Evolutionary conservation across 2,329 filamentous ascomycete species (phyloP).

Genomic region (Aureobasidium sp.): DNA sequence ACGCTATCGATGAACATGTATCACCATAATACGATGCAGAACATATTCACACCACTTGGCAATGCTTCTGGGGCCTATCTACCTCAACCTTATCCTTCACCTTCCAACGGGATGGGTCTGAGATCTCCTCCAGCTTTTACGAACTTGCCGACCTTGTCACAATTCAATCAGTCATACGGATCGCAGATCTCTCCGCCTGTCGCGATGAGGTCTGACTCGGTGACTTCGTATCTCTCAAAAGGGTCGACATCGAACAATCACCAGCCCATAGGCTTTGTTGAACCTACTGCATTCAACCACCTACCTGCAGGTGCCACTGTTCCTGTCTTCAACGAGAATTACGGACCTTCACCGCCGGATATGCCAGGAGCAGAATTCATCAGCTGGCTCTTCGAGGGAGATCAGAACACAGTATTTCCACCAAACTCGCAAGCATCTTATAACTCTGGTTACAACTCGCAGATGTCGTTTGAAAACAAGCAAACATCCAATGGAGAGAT

Average conservation of each 20-base stretch:
- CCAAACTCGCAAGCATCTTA: neutral
- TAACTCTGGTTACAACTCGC: neutral
- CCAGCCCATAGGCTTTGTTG: neutral
- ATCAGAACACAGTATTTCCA: slow-evolving; percentile 10
- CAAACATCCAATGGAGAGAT: neutral
- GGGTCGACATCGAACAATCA: neutral
- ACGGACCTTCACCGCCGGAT: slow-evolving; percentile 83
- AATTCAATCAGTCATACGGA: neutral
- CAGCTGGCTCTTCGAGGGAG: slow-evolving; percentile 28
- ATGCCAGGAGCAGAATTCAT: slow-evolving; percentile 29
- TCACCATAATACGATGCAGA: slow-evolving; percentile 5
- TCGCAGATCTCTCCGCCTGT: neutral
- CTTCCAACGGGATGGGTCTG: neutral
- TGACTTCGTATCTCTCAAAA: slow-evolving; percentile 16
- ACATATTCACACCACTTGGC: neutral
- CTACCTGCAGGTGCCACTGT: slow-evolving; percentile 52
- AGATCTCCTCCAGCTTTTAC: slow-evolving; percentile 1
- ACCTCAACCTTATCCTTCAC: slow-evolving; percentile 17
- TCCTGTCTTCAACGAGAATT: slow-evolving; percentile 88
- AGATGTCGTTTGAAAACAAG: neutral
- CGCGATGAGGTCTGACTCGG: slow-evolving; percentile 14
- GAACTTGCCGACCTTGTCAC: neutral
- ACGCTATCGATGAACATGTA: slow-evolving; percentile 12
- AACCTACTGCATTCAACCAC: neutral
- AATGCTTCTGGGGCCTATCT: slow-evolving; percentile 6